Conservation (phyloP, 2,329 filamentous ascomycete species). For the Amylocarpus encephaloides region DNA sequence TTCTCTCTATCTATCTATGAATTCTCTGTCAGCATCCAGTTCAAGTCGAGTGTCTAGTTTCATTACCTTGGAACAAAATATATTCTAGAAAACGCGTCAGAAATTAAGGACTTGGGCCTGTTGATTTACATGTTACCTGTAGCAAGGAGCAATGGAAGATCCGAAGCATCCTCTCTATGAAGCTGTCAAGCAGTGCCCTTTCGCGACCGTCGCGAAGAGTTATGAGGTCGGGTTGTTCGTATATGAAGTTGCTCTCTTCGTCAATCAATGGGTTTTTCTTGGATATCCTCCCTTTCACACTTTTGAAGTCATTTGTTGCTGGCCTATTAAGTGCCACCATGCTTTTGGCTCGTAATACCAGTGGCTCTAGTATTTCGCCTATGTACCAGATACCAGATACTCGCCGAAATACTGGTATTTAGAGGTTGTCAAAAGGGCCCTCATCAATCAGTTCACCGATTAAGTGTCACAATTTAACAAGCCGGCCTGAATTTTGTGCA, state of each 20-base stretch:
- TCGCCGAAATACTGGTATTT: no score
- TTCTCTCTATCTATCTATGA: neutral
- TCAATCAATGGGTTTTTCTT: slow-evolving; percentile 19
- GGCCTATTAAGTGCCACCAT: slow-evolving; percentile 29
- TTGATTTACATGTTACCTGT: neutral
- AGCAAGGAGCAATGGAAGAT: slow-evolving; percentile 2
- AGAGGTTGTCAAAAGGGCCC: no score
- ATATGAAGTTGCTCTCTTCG: slow-evolving; percentile 30
- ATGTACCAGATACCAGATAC: no score
- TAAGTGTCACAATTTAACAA: neutral
- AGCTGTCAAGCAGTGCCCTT: slow-evolving; percentile 35
- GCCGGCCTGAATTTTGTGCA: no score
- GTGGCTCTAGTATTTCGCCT: neutral
- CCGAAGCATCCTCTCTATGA: slow-evolving; percentile 26
- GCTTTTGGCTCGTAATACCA: slow-evolving; percentile 11
- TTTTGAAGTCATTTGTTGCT: slow-evolving; percentile 29
- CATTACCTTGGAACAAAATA: slow-evolving; percentile 2
- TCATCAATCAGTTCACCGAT: neutral
- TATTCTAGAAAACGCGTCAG: neutral
- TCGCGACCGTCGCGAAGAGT: slow-evolving; percentile 35
- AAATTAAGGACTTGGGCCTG: neutral
- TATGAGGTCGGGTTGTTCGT: slow-evolving; percentile 36
- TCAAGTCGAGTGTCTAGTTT: neutral
- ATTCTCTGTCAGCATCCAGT: neutral
- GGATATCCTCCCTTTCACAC: slow-evolving; percentile 27